A percentile compares a stretch with the other conserved stretches of the same genome.
Conservation (phyloP, 228 moss, liverwort and hornwort genomes). For the Sphagnum fallax region DNA sequence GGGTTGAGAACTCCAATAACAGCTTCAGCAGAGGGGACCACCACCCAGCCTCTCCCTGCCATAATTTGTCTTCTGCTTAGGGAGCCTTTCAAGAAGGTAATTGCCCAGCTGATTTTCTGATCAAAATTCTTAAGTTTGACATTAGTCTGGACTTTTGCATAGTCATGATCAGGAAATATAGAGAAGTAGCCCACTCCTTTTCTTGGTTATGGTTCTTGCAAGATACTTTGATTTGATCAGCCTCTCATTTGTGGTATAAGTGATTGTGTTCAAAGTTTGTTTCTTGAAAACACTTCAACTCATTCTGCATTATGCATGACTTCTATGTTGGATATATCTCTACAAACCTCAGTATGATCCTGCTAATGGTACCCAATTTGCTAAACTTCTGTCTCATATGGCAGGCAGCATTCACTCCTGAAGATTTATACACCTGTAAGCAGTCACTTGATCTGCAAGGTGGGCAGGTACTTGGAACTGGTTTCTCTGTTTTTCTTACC, state of each 20-base stretch:
- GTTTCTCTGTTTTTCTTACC: not conserved
- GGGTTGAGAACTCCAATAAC: slow-evolving; percentile 33
- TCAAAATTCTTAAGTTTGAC: too few species aligned
- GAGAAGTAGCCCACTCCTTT: too few species aligned
- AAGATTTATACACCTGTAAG: slow-evolving; percentile 67
- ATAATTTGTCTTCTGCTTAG: slow-evolving; percentile 63
- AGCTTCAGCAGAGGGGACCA: slow-evolving; percentile 62
- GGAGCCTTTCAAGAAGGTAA: slow-evolving; percentile 59
- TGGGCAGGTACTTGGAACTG: slow-evolving; percentile 9
- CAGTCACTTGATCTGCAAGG: slow-evolving; percentile 57
- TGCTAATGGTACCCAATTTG: too few species aligned
- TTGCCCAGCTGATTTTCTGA: not conserved
- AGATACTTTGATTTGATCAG: too few species aligned
- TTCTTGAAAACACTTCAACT: not conserved
- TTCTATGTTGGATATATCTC: too few species aligned
- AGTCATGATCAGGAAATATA: too few species aligned
- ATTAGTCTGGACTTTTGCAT: too few species aligned
- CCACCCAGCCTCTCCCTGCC: slow-evolving; percentile 71
- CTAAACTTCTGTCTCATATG: not conserved
- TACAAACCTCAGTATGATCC: too few species aligned
- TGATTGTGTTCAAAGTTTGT: not conserved
- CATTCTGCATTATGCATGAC: too few species aligned
- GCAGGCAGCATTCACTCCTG: slow-evolving; percentile 83
- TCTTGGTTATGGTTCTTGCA: too few species aligned
- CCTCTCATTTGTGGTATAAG: not conserved